phyloP scores from a whole-genome alignment of 345 rosid species.

The Ricinus communis region DNA sequence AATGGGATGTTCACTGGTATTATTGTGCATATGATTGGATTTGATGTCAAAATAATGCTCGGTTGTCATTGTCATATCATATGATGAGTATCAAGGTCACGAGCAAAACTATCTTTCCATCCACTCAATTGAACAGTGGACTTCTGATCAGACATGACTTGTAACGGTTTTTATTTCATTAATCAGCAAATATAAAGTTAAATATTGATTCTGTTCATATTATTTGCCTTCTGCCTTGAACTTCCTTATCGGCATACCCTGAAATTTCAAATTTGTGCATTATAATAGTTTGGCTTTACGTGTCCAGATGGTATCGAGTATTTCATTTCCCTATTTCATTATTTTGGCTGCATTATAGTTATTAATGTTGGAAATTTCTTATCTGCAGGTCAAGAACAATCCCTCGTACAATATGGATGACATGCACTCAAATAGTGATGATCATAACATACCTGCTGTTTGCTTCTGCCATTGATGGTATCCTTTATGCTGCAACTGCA shows the following conservation, averaged over 20 bases:
- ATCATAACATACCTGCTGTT: conserved; percentile 50
- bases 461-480: conserved; percentile 53
- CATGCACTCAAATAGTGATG: conserved; percentile 50
- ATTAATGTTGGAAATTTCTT: background rate
- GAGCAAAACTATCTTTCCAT: background rate
- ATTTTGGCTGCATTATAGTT: background rate
- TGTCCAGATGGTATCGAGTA: background rate
- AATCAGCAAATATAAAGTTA: background rate
- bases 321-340: conserved; percentile 1
- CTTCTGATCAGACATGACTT: background rate
- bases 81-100: background rate
- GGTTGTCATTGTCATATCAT: background rate
- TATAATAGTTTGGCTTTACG: background rate
- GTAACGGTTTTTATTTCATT: background rate
- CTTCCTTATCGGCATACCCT: background rate
- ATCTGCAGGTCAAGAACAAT: conserved; percentile 47
- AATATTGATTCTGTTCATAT: background rate
- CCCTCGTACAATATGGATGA: conserved; percentile 68
- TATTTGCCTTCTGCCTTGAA: conserved; percentile 1
- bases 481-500: conserved; percentile 53
- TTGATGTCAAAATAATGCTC: conserved; percentile 10
- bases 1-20: background rate
- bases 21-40: background rate
- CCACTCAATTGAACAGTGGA: background rate
- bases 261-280: background rate